Percentiles rank a stretch among this genome's conserved stretches.
phyloP scores from a whole-genome alignment of 164 flowering plant genomes.

The Houttuynia cordata region DNA sequence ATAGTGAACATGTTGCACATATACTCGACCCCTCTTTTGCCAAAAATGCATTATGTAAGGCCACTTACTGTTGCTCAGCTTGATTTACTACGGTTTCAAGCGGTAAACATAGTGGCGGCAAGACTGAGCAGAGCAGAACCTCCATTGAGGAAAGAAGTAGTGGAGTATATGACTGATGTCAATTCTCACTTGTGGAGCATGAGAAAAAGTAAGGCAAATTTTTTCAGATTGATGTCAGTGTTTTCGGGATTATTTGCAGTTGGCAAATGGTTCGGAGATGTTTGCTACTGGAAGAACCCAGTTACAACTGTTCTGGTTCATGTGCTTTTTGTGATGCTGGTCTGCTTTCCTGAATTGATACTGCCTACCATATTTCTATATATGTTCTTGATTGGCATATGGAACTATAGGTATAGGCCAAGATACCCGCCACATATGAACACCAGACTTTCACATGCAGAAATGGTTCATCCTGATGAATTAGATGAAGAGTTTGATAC shows the following conservation, averaged over 20 bases:
- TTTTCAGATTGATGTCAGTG: conserved; percentile 21
- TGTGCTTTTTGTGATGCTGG: conserved; percentile 22
- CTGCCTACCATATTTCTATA: conserved; percentile 21
- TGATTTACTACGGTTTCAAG: conserved; percentile 34
- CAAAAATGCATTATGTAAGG: conserved; percentile 36
- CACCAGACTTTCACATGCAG: conserved; percentile 32
- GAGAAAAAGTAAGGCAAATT: conserved; percentile 39
- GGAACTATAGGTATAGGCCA: conserved; percentile 26
- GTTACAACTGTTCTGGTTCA: conserved; percentile 24
- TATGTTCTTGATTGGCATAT: conserved; percentile 26
- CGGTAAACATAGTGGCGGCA: conserved; percentile 21
- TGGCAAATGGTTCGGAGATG: conserved; percentile 25
- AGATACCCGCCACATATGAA: conserved; percentile 50
- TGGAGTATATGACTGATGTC: conserved; percentile 49
- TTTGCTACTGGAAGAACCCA: conserved; percentile 41
- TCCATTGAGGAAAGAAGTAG: conserved; percentile 42
- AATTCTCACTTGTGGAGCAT: conserved; percentile 47
- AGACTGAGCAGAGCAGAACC: conserved; percentile 47
- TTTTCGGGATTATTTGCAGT: conserved; percentile 15
- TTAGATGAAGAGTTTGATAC: conserved; percentile 58
- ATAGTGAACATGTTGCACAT: conserved; percentile 21
- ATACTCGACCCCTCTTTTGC: conserved; percentile 34
- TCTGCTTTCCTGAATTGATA: conserved; percentile 25
- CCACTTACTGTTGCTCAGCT: conserved; percentile 33
- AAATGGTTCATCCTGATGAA: conserved; percentile 25